These are phyloP conservation scores for Populus alba DNA, from an alignment of 345 rosid species.

Conservation along the genomic window DNA sequence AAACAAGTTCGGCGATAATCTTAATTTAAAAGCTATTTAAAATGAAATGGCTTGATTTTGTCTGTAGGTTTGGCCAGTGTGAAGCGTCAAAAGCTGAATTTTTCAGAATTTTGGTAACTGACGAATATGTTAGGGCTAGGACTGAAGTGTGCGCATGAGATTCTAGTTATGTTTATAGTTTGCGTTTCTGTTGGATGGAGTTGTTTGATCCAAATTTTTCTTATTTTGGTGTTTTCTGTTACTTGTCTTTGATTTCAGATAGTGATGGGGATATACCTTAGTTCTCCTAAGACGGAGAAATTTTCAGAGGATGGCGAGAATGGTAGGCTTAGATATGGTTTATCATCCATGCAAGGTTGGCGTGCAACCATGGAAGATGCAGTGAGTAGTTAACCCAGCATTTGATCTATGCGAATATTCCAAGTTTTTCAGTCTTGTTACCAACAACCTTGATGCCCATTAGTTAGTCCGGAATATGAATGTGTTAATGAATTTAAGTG, in stretches of 20 bases:
- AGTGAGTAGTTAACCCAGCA: constrained; percentile 48
- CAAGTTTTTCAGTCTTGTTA: not conserved
- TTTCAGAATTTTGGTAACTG: not conserved
- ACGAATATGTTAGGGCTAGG: not conserved
- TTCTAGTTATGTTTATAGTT: not conserved
- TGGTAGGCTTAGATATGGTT: constrained; percentile 70
- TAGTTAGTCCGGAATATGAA: too few species aligned
- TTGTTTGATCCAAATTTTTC: not conserved
- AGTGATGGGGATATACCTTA: constrained; percentile 90
- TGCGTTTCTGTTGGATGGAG: not conserved
- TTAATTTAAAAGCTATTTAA: not conserved
- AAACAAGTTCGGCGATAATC: not conserved
- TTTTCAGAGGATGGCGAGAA: constrained; percentile 86
- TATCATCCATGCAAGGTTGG: constrained; percentile 99
- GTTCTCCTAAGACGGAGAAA: constrained; percentile 94
- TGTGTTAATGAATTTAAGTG: too few species aligned
- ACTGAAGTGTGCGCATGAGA: not conserved
- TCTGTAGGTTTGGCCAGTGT: not conserved
- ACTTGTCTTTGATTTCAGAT: constrained; percentile 12
- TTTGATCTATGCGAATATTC: not conserved
- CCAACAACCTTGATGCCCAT: not conserved
- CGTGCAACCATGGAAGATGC: constrained; percentile 99
- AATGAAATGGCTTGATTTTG: not conserved
- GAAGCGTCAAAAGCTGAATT: not conserved
- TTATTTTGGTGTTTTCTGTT: not conserved